Percentiles rank a stretch among this genome's conserved stretches.
These are phyloP conservation scores for Microdochium paspali DNA, from an alignment of 2,329 filamentous ascomycete species.

Conservation along the genomic window DNA sequence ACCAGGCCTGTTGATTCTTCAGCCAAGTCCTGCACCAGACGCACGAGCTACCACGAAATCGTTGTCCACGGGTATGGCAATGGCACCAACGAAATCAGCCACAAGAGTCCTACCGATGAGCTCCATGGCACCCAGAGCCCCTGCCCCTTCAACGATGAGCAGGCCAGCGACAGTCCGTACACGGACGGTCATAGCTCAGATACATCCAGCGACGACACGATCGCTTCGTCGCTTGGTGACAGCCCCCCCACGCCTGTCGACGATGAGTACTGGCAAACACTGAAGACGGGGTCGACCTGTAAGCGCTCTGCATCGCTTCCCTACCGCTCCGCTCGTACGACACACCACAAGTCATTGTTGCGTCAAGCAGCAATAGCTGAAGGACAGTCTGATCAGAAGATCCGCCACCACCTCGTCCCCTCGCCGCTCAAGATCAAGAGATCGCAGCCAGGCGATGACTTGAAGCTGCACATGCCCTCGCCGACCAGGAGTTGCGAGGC, in stretches of 20 bases:
- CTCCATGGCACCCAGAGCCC: neutral
- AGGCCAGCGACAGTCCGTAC: neutral
- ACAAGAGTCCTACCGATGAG: neutral
- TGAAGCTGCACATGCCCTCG: neutral
- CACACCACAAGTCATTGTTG: too few relatives aligned
- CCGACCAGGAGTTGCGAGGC: neutral
- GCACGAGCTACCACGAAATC: slow-evolving; percentile 35
- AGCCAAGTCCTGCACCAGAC: slow-evolving; percentile 2
- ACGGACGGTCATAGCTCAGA: slow-evolving; percentile 2
- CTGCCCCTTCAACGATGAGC: neutral
- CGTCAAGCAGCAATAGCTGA: too few relatives aligned
- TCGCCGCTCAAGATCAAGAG: slow-evolving; percentile 9
- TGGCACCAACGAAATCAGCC: slow-evolving; percentile 30
- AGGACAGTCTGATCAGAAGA: too few relatives aligned
- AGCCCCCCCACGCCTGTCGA: neutral
- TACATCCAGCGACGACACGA: neutral
- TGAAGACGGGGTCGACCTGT: neutral
- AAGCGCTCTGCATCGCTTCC: neutral
- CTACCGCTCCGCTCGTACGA: too few relatives aligned
- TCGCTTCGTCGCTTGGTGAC: neutral
- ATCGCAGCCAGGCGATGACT: neutral
- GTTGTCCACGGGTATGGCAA: slow-evolving; percentile 45
- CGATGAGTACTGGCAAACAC: neutral
- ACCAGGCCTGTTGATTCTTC: neutral
- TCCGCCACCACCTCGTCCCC: slow-evolving; percentile 1